phyloP scores from a whole-genome alignment of 2,329 filamentous ascomycete genomes.

The Arthrinium puccinioides region DNA sequence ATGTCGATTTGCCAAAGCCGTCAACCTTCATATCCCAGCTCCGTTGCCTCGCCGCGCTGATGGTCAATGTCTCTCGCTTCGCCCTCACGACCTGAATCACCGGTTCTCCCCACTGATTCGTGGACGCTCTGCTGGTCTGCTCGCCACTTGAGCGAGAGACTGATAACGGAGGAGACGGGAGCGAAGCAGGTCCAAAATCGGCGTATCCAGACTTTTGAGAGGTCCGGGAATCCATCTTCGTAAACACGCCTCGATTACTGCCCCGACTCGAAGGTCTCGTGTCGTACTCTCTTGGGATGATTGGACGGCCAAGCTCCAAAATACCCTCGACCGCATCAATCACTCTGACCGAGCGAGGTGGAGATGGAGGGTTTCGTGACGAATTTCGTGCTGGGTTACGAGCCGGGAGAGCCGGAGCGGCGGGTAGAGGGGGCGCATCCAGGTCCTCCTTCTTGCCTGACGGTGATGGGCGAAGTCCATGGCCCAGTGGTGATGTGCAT shows the following conservation, averaged over 20 bases:
- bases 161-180: constrained; percentile 37
- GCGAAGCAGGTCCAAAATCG: constrained; percentile 19
- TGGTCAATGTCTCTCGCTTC: constrained; percentile 42
- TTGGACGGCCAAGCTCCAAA: constrained; percentile 5
- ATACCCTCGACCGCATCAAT: constrained; percentile 10
- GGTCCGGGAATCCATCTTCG: constrained; percentile 11
- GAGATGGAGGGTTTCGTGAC: constrained; percentile 25
- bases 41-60: constrained; percentile 34
- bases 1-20: constrained; percentile 6
- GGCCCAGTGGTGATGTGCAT: constrained; percentile 7
- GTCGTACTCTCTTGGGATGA: constrained; percentile 8
- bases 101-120: constrained; percentile 25
- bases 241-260: constrained; percentile 16
- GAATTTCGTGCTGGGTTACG: background rate
- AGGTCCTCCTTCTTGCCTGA: constrained; percentile 1
- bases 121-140: constrained; percentile 13
- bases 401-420: constrained; percentile 3
- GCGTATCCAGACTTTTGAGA: background rate
- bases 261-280: constrained; percentile 14
- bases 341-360: constrained; percentile 25
- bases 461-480: constrained; percentile 2
- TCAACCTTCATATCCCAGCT: constrained; percentile 45
- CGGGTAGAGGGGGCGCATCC: background rate
- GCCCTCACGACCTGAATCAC: constrained; percentile 41
- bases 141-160: constrained; percentile 32